Evolutionary conservation across 2,329 filamentous ascomycete genomes (phyloP), one percentile per base, ranked within the genome.

Genomic region (Diaporthe batatas): DNA sequence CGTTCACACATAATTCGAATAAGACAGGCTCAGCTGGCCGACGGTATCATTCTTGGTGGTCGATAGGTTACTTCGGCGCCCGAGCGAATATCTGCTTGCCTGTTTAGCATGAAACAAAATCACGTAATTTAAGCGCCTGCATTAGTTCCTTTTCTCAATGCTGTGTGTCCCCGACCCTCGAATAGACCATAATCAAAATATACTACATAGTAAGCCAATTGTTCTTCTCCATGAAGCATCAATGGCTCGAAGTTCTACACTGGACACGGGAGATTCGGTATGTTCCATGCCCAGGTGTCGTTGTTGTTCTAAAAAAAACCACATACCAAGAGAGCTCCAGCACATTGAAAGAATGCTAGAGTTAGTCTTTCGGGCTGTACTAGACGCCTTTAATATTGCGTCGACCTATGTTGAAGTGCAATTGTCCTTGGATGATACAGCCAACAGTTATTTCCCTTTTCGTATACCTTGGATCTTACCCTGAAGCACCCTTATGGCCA

Each of bases 401-500:
- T 36, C 3, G 12, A 51, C 12, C 21, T 51, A 8, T 32, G 2
- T 11, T 10, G 6, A 21, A 12, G 16, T 47, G 42, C 21, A 23
- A 34, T 18, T 21, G 7, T 10, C 16, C 2, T 18, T 10, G 8
- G 12, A 21, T n/a, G 12, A 51, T 2, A 36, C 5, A 47, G 18
- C 2, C 58, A 32, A 8, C 23, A 29, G n/a, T 1, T 14, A 10
- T 16, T 34, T 10, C 25, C 6, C 2, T 47, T 5, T 32, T 12
- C 25, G 18, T 6, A 8, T 2, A 21, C n/a, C 29, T 18, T 6
- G 32, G 6, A 36, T 21, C 8, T 36, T 57, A 14, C 8, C 3
- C 47, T 6, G 1, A 8, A n/a, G 0, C 6, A 3, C 7, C 58
- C 4, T 1, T 49, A 4, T 23, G 1, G 7, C 8, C 3, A 23